Evolutionary conservation across 257 asterid genomes (phyloP), one percentile per base, ranked within the genome.

Genomic region (Coffea eugenioides): DNA sequence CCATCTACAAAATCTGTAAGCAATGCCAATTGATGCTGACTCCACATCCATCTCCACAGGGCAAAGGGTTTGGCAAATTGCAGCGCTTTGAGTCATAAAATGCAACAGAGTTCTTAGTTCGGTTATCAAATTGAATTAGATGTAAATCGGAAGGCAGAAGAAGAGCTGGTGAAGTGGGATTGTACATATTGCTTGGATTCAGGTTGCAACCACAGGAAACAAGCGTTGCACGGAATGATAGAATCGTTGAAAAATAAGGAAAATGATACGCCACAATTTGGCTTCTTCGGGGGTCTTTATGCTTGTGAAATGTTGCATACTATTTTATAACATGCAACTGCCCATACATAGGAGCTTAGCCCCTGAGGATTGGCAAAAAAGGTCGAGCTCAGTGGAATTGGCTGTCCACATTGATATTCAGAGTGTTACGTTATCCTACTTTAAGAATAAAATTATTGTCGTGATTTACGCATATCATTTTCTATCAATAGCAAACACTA

Each of bases 151-250:
- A 10, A 1, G 97, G 94, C 15, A 93, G 81, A 20, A 91, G 87
- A 2, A 93, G 79, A 0, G 97, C 84, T 2, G 88, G 83, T 18
- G 84, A 89, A 0, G 80, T 79, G 49, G 95, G 88, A 43, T 90
- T 84, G 57, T 97, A 93, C 0, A 78, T 71, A 43, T 77, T 72
- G 56, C 76, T 72, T 0, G 13, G 52, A 0, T 70, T 71, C n/a
- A n/a, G n/a, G n/a, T n/a, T n/a, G 72, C 97, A 91, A 23, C 97
- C 97, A 56, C 97, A 93, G 0, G 97, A 95, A 39, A 11, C 97
- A 93, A 0, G 95, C 89, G 51, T 83, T 86, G 89, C 97, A 93
- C 6, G 97, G 97, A 36, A 93, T 48, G 4, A 89, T 88, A 4
- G 97, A 90, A 12, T 90, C 91, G 2, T 91, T 89, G 82, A 88